Percentiles rank a stretch among this genome's conserved stretches.
phyloP scores from a whole-genome alignment of 768 basidiomycete genomes.

The Lenzites betulinus region DNA sequence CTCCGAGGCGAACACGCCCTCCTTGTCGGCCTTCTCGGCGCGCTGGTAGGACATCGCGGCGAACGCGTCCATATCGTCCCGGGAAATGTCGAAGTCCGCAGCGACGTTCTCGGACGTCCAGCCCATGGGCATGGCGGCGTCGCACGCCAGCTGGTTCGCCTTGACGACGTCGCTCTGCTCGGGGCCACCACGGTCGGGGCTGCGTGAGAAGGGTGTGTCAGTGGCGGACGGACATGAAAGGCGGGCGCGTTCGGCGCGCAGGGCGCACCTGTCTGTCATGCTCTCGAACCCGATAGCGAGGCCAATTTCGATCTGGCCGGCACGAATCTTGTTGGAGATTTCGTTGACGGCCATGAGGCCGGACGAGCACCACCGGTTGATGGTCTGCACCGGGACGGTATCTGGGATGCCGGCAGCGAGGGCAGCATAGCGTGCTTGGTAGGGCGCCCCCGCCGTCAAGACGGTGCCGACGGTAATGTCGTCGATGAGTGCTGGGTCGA shows the following conservation, averaged over 20 bases:
- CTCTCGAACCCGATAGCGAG: constrained; percentile 84
- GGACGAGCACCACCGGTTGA: constrained; percentile 84
- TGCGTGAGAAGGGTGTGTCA: constrained; percentile 33
- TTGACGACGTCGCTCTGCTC: constrained; percentile 63
- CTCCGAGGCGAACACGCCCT: constrained; percentile 65
- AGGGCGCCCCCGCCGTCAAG: constrained; percentile 61
- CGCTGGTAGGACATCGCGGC: constrained; percentile 77
- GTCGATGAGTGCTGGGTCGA: constrained; percentile 66
- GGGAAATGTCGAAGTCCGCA: constrained; percentile 65
- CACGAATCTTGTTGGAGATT: constrained; percentile 73
- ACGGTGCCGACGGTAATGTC: constrained; percentile 85
- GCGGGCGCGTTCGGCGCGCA: constrained; percentile 4
- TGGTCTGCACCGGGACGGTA: constrained; percentile 67
- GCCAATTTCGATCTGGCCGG: constrained; percentile 80
- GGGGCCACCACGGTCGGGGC: constrained; percentile 66
- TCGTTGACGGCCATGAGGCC: constrained; percentile 84
- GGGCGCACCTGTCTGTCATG: constrained; percentile 73
- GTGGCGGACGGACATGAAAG: constrained; percentile 23
- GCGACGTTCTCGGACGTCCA: constrained; percentile 92
- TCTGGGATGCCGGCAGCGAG: constrained; percentile 83
- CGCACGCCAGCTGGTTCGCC: constrained; percentile 53
- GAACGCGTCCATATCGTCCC: constrained; percentile 75
- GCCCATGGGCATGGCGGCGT: constrained; percentile 77
- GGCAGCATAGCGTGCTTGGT: constrained; percentile 72
- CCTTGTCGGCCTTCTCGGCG: constrained; percentile 72